phyloP scores from a whole-genome alignment of 2,329 filamentous ascomycete species.

The Cercospora sp. region DNA sequence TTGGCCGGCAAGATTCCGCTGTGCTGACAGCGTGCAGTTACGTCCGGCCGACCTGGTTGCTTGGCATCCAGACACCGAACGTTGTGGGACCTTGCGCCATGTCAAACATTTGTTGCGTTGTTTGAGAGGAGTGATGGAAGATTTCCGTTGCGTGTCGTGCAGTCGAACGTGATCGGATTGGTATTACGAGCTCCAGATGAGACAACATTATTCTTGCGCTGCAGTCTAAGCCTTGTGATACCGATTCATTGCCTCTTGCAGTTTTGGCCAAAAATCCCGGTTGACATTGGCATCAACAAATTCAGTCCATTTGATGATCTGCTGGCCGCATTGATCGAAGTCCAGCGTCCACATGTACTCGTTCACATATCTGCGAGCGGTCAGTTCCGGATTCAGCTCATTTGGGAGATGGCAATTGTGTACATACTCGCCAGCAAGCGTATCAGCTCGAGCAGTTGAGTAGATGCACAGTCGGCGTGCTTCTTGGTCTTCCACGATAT shows the following conservation, averaged over 20 bases:
- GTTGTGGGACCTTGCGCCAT: not conserved
- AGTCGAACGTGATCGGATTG: not conserved
- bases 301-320: conserved; percentile 24
- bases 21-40: conserved; percentile 2
- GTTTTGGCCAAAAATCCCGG: conserved; percentile 28
- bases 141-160: not conserved
- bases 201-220: not conserved
- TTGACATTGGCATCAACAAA: conserved; percentile 28
- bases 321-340: conserved; percentile 24
- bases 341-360: conserved; percentile 31
- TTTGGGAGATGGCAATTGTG: not conserved
- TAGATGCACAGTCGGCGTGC: conserved; percentile 38
- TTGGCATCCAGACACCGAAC: not conserved
- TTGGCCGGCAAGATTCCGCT: conserved; percentile 10
- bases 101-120: not conserved
- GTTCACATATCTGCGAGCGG: conserved; percentile 18
- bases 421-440: conserved; percentile 27
- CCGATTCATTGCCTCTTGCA: conserved; percentile 21
- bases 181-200: not conserved
- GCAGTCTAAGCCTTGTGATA: not conserved
- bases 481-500: conserved; percentile 37
- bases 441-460: conserved; percentile 39
- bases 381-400: not conserved
- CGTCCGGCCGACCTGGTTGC: not conserved
- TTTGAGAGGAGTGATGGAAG: not conserved